Evolutionary conservation across 1,284 basidiomycete genomes (phyloP), one percentile per base, ranked within the genome.

Genomic region (Cutaneotrichosporon mucoides): DNA sequence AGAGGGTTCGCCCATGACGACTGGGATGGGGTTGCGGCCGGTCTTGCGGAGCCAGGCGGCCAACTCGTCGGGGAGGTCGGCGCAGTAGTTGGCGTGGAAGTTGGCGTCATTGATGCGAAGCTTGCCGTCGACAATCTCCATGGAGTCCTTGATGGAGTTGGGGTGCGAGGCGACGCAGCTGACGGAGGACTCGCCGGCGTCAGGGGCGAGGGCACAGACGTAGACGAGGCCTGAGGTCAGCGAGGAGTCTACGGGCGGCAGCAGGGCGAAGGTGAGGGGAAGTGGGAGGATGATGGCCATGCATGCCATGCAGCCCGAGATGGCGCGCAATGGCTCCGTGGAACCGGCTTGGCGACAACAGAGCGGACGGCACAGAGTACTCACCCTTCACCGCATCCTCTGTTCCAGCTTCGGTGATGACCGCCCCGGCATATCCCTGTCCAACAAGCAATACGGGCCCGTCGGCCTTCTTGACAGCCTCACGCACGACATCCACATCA

Each of bases 361-460:
- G 24, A 24, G 3, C 24, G 24, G 24, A 24, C 24, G 24, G 24
- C 9, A 4, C 7, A 9, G 8, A 13, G 5, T 6, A 49, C 47
- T 47, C 34, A 56, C 55, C 55, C 38, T 57, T 52, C 4, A 52
- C 50, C 5, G 41, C 35, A 15, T 45, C 43, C 48, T 57, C 37
- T 6, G 41, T 52, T 10, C 55, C 55, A 5, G 55, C 55, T 42
- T 57, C 42, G n/a, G 55, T 51, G 49, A 57, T 52, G 12, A 57
- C 55, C 15, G 41, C 49, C 7, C 55, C 55, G 16, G 37, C 55
- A 10, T 57, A 57, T 2, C 41, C 35, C 34, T 57, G 55, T 8
- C 55, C 50, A 2, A 24, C 50, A 36, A 57, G 55, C 16, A 49
- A 33, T 24, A 56, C 55, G 35, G 37, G 15, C 12, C 48, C 48